Evolutionary conservation across 2,329 filamentous ascomycete genomes (phyloP).

Genomic region (Xylaria sp.): DNA sequence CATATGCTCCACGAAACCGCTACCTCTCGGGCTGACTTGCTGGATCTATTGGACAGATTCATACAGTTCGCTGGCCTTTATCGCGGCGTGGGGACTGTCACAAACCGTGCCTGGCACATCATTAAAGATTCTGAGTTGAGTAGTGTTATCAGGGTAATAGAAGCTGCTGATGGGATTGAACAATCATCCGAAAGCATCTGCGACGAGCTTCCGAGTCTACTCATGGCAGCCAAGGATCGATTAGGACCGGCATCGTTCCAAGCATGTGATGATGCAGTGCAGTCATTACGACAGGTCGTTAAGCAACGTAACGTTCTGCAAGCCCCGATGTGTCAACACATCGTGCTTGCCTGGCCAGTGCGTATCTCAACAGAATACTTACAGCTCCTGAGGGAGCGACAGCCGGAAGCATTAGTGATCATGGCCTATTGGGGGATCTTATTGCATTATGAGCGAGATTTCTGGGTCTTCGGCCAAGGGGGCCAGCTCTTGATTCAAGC

Average conservation of each 20-base stretch:
- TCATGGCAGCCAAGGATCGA: neutral
- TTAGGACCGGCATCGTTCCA: conserved; percentile 1
- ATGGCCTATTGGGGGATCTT: conserved; percentile 21
- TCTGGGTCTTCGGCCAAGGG: conserved; percentile 20
- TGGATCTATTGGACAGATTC: conserved; percentile 11
- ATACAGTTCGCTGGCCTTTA: conserved; percentile 13
- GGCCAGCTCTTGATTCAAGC: conserved; percentile 20
- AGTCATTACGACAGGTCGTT: conserved; percentile 4
- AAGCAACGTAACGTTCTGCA: neutral
- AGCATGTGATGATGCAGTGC: conserved; percentile 14
- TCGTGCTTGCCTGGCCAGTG: conserved; percentile 21
- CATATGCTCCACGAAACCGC: conserved; percentile 18
- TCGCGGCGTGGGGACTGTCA: conserved; percentile 9
- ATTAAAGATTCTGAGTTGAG: conserved; percentile 10
- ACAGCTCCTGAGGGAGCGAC: conserved; percentile 15
- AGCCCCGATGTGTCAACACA: neutral
- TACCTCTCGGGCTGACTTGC: neutral
- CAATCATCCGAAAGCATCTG: conserved; percentile 10
- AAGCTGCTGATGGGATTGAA: conserved; percentile 4
- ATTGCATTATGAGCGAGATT: conserved; percentile 18
- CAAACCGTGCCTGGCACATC: conserved; percentile 6
- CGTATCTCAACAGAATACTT: conserved; percentile 15
- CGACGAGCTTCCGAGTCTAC: conserved; percentile 1
- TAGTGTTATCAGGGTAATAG: conserved; percentile 6
- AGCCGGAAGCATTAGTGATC: conserved; percentile 21